Evolutionary conservation across 2,329 filamentous ascomycete species (phyloP).

Genomic region (Cucurbitaria berberidis): DNA sequence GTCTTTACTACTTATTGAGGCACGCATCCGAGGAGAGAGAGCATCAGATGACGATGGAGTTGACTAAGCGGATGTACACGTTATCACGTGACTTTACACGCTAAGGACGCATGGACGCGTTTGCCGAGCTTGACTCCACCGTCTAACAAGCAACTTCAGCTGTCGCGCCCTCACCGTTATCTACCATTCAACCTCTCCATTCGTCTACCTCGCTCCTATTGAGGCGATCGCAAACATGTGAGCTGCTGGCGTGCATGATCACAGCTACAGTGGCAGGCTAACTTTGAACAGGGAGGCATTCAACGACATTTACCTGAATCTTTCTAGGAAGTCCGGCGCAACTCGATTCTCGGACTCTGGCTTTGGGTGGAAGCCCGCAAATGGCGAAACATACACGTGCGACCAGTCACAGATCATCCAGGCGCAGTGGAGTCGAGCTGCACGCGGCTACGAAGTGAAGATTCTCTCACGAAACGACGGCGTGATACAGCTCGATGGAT

Average conservation of each 20-base stretch:
- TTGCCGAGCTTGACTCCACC: constrained; percentile 6
- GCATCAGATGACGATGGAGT: background rate
- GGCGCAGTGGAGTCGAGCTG: constrained; percentile 93
- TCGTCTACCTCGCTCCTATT: background rate
- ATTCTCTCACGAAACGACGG: constrained; percentile 83
- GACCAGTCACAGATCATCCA: constrained; percentile 83
- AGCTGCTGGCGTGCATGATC: background rate
- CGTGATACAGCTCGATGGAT: constrained; percentile 92
- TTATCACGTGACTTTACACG: background rate
- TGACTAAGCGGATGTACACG: background rate
- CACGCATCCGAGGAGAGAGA: background rate
- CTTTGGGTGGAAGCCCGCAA: constrained; percentile 90
- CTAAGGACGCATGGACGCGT: constrained; percentile 9
- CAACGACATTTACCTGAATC: constrained; percentile 94
- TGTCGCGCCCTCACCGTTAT: background rate
- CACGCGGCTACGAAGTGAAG: constrained; percentile 92
- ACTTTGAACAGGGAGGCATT: constrained; percentile 76
- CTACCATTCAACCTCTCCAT: background rate
- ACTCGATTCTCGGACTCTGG: constrained; percentile 94
- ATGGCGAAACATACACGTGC: constrained; percentile 90
- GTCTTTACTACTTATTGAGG: too few relatives aligned
- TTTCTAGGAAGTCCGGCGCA: constrained; percentile 90
- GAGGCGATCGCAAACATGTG: constrained; percentile 3
- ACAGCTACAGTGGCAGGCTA: background rate
- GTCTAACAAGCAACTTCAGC: constrained; percentile 1